phyloP scores from a whole-genome alignment of 2,329 filamentous ascomycete species.

The Cladosporium sp. region DNA sequence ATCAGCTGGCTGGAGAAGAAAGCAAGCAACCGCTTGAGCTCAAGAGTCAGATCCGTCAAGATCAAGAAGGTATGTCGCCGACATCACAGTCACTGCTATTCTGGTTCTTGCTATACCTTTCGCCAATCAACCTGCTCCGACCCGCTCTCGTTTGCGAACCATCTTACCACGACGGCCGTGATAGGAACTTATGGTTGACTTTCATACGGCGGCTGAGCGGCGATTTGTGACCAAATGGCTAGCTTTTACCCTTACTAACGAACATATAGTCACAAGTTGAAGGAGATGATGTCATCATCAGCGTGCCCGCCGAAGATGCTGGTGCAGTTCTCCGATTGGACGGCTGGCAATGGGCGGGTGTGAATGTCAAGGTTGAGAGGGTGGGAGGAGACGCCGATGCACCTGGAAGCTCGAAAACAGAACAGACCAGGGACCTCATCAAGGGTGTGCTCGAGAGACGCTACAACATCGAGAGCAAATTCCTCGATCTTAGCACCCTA shows the following conservation, averaged over 20 bases:
- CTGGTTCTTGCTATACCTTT: background rate
- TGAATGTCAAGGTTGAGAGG: constrained; percentile 41
- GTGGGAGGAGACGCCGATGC: constrained; percentile 28
- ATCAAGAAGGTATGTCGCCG: constrained; percentile 42
- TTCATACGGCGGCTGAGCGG: background rate
- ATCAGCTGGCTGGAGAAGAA: constrained; percentile 46
- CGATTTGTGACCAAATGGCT: background rate
- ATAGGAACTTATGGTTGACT: constrained; percentile 23
- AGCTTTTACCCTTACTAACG: constrained; percentile 30
- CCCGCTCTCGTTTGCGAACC: constrained; percentile 35
- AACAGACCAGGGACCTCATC: constrained; percentile 64
- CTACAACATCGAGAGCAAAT: constrained; percentile 70
- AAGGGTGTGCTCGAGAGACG: constrained; percentile 71
- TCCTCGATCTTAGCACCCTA: constrained; percentile 81
- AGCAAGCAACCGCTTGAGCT: constrained; percentile 37
- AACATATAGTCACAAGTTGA: constrained; percentile 37
- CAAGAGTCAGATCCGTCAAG: constrained; percentile 37
- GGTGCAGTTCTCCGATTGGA: constrained; percentile 42
- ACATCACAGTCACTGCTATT: constrained; percentile 18
- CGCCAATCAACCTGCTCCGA: constrained; percentile 24
- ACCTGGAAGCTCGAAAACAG: constrained; percentile 44
- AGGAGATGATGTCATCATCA: constrained; percentile 42
- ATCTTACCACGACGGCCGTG: constrained; percentile 37
- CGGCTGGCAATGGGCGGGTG: constrained; percentile 44
- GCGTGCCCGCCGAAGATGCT: constrained; percentile 41